Evolutionary conservation across 768 basidiomycete genomes (phyloP), one percentile per base, ranked within the genome.

Genomic region (Sutorius australiensis): DNA sequence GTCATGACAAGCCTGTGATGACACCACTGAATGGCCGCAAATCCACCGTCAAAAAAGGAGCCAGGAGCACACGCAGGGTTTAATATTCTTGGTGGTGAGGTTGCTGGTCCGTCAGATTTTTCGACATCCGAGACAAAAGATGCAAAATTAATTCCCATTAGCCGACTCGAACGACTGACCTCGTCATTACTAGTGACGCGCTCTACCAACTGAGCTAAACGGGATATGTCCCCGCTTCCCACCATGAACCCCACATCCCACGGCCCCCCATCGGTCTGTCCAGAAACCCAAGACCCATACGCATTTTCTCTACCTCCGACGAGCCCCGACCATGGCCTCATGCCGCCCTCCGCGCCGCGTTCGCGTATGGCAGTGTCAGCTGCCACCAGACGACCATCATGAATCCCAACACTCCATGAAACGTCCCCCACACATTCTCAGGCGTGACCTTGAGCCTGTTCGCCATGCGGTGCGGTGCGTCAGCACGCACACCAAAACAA

Each of bases 331-430:
- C n/a, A n/a, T n/a, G n/a, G n/a, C n/a, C 24, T 24, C 24, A 24
- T 24, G 24, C 24, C 24, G 24, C 24, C 41, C 55, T 58, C 27
- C 75, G 71, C 31, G 75, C 68, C 61, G 77, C 68, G 21, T 69
- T 70, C 27, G 79, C 73, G 36, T 80, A 70, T 32, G 74, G 78
- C 45, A 90, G 71, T 2, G 89, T 92, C 16, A 66, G 73, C 70
- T 92, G 90, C 90, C 90, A 92, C 90, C 90, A 92, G 3, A 79
- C 65, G 8, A 87, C 80, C 77, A 92, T 85, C 48, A 77, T 79
- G 6, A 92, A 67, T 11, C 89, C 85, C 32, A 92, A 53, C 42
- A 87, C 16, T 16, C 90, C 90, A 58, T 92, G 90, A 17, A 81
- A 61, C 6, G 76, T 79, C 0, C 87, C 89, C 89, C 89, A 91